These are phyloP conservation scores for Vaccinium myrtillus DNA, from an alignment of 148 eudicot species.

Conservation along the genomic window DNA sequence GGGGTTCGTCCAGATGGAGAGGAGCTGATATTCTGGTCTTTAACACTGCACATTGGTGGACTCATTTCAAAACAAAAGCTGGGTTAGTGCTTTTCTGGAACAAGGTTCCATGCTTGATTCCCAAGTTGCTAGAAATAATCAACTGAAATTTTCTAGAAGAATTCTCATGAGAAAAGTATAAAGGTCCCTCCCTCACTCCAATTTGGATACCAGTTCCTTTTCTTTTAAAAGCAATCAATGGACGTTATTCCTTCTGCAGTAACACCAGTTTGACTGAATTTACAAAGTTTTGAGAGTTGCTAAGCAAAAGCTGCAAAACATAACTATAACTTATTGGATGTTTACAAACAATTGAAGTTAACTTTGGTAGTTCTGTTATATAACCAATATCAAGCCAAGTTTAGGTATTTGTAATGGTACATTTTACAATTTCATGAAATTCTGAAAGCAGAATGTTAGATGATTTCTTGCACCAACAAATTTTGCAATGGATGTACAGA, in stretches of 20 bases:
- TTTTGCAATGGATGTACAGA: too few species aligned
- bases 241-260: not conserved
- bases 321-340: not conserved
- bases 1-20: conserved; percentile 84
- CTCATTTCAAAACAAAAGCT: conserved; percentile 76
- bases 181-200: not conserved
- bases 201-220: not conserved
- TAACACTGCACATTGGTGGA: conserved; percentile 99
- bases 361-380: not conserved
- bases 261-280: not conserved
- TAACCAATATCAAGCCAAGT: not conserved
- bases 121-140: not conserved
- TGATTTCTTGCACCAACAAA: too few species aligned
- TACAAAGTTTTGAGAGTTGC: not conserved
- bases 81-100: conserved; percentile 54
- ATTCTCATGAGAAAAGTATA: not conserved
- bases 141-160: not conserved
- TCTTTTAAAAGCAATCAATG: conserved; percentile 2
- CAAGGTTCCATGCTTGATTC: conserved; percentile 2
- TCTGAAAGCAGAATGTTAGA: not conserved
- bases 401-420: not conserved
- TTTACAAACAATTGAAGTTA: not conserved
- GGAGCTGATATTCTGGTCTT: conserved; percentile 93
- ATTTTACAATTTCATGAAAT: not conserved
- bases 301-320: not conserved